phyloP scores from a whole-genome alignment of 2,329 filamentous ascomycete genomes.

The Hypoxylon sp. region DNA sequence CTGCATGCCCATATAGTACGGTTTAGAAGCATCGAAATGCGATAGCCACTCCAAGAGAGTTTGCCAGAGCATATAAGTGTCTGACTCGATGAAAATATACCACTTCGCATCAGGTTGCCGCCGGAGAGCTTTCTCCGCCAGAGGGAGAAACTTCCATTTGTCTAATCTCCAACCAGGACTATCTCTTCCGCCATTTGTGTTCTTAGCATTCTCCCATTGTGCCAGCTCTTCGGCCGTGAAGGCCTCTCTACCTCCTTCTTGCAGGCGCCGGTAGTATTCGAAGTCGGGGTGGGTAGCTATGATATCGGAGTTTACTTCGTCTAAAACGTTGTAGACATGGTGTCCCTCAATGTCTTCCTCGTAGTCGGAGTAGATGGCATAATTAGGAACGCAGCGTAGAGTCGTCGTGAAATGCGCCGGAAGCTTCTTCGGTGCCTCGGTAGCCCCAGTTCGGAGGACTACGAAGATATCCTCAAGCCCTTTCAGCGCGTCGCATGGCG shows the following conservation, averaged over 20 bases:
- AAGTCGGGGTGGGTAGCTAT: slow-evolving; percentile 61
- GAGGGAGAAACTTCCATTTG: slow-evolving; percentile 70
- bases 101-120: slow-evolving; percentile 63
- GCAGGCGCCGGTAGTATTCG: slow-evolving; percentile 63
- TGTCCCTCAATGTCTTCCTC: slow-evolving; percentile 65
- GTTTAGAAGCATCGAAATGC: slow-evolving; percentile 61
- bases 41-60: slow-evolving; percentile 67
- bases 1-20: slow-evolving; percentile 67
- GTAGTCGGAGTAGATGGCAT: slow-evolving; percentile 71
- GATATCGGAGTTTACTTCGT: slow-evolving; percentile 57
- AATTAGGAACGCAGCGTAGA: slow-evolving; percentile 67
- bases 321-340: slow-evolving; percentile 63
- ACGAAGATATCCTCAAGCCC: slow-evolving; percentile 67
- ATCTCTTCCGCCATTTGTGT: slow-evolving; percentile 54
- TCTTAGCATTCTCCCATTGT: slow-evolving; percentile 49
- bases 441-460: slow-evolving; percentile 70
- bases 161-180: slow-evolving; percentile 65
- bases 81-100: slow-evolving; percentile 71
- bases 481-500: slow-evolving; percentile 47
- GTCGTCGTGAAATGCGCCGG: slow-evolving; percentile 67
- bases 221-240: slow-evolving; percentile 53
- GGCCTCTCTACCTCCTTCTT: slow-evolving; percentile 57
- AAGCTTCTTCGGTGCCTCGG: slow-evolving; percentile 67
- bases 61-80: slow-evolving; percentile 68
- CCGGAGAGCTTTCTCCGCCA: slow-evolving; percentile 62